phyloP scores from a whole-genome alignment of 2,329 filamentous ascomycete species.

The Stagonosporopsis cucurbitacearum region DNA sequence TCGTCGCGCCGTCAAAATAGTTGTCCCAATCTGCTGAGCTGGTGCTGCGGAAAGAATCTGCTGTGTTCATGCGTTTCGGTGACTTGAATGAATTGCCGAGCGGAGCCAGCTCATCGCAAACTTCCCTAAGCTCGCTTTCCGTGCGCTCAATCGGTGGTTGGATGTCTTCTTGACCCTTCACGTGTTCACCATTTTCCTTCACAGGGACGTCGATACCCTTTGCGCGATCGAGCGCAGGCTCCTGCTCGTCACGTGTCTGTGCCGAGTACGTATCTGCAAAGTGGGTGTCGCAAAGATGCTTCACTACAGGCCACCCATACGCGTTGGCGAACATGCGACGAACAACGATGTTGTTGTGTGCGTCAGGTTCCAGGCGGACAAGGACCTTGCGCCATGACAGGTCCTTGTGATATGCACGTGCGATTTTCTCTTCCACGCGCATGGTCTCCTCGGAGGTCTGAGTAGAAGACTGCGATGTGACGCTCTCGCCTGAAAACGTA shows the following conservation, averaged over 20 bases:
- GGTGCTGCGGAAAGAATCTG: conserved; percentile 42
- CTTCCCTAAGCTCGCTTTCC: conserved; percentile 58
- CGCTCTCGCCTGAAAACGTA: conserved; percentile 48
- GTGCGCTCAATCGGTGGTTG: conserved; percentile 50
- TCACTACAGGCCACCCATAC: conserved; percentile 95
- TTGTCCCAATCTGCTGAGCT: conserved; percentile 58
- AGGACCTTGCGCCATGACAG: conserved; percentile 96
- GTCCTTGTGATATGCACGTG: conserved; percentile 89
- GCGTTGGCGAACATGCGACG: conserved; percentile 96
- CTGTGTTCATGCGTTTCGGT: conserved; percentile 33
- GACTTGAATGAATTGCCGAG: conserved; percentile 34
- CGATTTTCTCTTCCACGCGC: conserved; percentile 97
- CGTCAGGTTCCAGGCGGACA: conserved; percentile 92
- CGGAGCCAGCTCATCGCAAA: conserved; percentile 49
- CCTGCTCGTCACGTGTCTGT: conserved; percentile 70
- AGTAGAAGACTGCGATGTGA: conserved; percentile 33
- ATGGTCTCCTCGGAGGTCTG: conserved; percentile 63
- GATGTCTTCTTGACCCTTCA: conserved; percentile 53
- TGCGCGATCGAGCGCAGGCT: conserved; percentile 72
- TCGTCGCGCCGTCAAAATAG: conserved; percentile 56
- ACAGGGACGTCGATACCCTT: conserved; percentile 64
- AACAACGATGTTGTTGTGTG: conserved; percentile 98
- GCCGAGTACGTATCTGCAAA: conserved; percentile 79
- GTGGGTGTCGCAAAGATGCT: conserved; percentile 93
- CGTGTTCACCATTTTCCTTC: conserved; percentile 71